phyloP scores from a whole-genome alignment of 2,329 filamentous ascomycete species.

The Rhynchosporium secalis region DNA sequence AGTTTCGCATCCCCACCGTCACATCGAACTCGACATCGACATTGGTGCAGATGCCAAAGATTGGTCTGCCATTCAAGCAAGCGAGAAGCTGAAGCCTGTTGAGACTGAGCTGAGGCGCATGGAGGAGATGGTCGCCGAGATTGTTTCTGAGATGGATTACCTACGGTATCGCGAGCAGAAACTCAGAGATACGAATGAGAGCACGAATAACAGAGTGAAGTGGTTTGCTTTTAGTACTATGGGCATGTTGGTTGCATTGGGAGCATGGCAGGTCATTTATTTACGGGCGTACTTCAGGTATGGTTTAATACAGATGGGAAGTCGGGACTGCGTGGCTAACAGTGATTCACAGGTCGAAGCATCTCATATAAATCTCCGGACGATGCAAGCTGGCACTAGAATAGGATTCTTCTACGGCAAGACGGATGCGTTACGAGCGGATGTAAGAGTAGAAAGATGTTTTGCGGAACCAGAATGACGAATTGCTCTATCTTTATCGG shows the following conservation, averaged over 20 bases:
- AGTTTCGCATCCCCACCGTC: slow-evolving; percentile 53
- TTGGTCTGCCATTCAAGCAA: slow-evolving; percentile 94
- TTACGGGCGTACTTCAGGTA: slow-evolving; percentile 94
- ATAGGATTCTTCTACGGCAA: slow-evolving; percentile 22
- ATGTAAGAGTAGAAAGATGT: slow-evolving; percentile 31
- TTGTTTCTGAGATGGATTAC: slow-evolving; percentile 96
- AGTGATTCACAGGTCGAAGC: slow-evolving; percentile 56
- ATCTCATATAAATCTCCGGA: slow-evolving; percentile 58
- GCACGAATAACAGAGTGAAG: slow-evolving; percentile 97
- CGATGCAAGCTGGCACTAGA: slow-evolving; percentile 10
- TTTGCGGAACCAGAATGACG: slow-evolving; percentile 30
- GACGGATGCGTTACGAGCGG: slow-evolving; percentile 35
- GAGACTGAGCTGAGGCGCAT: slow-evolving; percentile 92
- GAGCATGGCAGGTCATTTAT: slow-evolving; percentile 97
- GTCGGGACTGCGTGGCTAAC: slow-evolving; percentile 20
- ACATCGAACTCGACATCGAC: slow-evolving; percentile 52
- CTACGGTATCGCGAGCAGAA: slow-evolving; percentile 87
- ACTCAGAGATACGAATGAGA: slow-evolving; percentile 97
- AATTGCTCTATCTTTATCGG: not conserved
- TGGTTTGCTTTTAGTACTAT: slow-evolving; percentile 97
- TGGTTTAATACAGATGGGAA: slow-evolving; percentile 30
- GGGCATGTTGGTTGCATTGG: slow-evolving; percentile 83
- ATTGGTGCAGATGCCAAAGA: slow-evolving; percentile 70
- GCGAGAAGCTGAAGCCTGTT: slow-evolving; percentile 96
- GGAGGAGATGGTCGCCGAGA: slow-evolving; percentile 85